Conservation (phyloP, 805 yeast species). For the Debaryomyces tyrocola region DNA sequence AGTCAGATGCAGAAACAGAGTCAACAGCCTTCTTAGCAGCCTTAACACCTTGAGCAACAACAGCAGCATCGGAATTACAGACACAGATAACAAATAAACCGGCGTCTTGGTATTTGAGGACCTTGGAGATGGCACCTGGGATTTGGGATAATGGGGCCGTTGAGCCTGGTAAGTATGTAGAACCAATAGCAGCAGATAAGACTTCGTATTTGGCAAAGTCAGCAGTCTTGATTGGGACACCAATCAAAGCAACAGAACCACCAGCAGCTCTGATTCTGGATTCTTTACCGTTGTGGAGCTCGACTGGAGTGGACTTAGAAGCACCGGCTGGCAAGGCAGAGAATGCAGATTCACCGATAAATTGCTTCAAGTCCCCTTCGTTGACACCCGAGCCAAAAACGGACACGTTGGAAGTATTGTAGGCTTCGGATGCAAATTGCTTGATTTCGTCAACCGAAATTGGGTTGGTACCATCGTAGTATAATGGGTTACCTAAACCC, state of each 20-base stretch:
- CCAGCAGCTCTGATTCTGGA: slow-evolving; percentile 65
- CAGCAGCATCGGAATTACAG: slow-evolving; percentile 56
- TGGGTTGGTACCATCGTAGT: slow-evolving; percentile 64
- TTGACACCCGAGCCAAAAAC: slow-evolving; percentile 73
- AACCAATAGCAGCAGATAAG: slow-evolving; percentile 66
- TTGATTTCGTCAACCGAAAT: slow-evolving; percentile 63
- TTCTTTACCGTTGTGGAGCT: slow-evolving; percentile 63
- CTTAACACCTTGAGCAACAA: slow-evolving; percentile 61
- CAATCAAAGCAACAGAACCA: slow-evolving; percentile 72
- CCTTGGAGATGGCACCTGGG: slow-evolving; percentile 50
- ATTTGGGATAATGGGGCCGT: slow-evolving; percentile 49
- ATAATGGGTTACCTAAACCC: slow-evolving; percentile 84
- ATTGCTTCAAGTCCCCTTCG: slow-evolving; percentile 65
- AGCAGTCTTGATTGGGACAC: slow-evolving; percentile 69
- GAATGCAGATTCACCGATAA: slow-evolving; percentile 67
- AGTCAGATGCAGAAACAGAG: slow-evolving; percentile 45
- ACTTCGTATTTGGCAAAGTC: slow-evolving; percentile 69
- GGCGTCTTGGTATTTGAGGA: slow-evolving; percentile 71
- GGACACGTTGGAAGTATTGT: slow-evolving; percentile 68
- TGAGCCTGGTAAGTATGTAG: slow-evolving; percentile 57
- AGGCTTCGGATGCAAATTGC: slow-evolving; percentile 63
- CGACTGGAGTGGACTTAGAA: slow-evolving; percentile 38
- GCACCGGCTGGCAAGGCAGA: slow-evolving; percentile 63
- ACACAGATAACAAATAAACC: slow-evolving; percentile 76
- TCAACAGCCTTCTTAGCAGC: slow-evolving; percentile 48